A percentile compares a stretch with the other conserved stretches of the same genome.
Conservation (phyloP, 2,329 filamentous ascomycete species). For the Knoxdaviesia proteae region DNA sequence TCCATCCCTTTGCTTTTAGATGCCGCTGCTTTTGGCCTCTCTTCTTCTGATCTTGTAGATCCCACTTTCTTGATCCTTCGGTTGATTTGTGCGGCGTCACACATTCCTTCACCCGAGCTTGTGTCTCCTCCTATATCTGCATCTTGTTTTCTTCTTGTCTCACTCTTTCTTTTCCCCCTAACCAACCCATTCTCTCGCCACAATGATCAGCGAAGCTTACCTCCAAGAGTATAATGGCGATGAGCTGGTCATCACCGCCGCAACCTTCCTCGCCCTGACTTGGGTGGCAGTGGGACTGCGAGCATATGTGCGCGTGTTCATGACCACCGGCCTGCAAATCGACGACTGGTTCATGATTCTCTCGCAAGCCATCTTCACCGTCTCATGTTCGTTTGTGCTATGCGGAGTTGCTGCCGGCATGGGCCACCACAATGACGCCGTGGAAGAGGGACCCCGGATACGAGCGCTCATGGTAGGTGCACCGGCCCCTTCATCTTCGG, state of each 20-base stretch:
- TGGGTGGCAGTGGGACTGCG: conserved; percentile 21
- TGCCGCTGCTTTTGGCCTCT: conserved; percentile 1
- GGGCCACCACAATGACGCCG: conserved; percentile 24
- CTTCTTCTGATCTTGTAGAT: not conserved
- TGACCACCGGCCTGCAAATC: conserved; percentile 23
- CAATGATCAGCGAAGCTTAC: conserved; percentile 5
- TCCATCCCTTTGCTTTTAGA: too few relatives aligned
- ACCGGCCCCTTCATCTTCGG: not conserved
- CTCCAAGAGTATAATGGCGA: conserved; percentile 18
- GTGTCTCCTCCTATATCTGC: not conserved
- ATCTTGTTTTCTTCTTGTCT: too few relatives aligned
- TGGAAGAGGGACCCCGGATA: conserved; percentile 18
- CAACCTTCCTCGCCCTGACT: conserved; percentile 17
- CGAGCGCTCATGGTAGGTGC: conserved; percentile 21
- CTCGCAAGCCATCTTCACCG: conserved; percentile 22
- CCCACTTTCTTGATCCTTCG: not conserved
- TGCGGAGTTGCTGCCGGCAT: conserved; percentile 20
- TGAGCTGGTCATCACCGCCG: conserved; percentile 15
- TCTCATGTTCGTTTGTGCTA: conserved; percentile 24
- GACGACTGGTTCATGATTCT: conserved; percentile 34
- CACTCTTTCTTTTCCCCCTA: not conserved
- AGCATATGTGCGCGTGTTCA: conserved; percentile 20
- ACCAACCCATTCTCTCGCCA: not conserved
- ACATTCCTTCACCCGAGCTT: not conserved
- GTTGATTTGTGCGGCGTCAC: too few relatives aligned